Percentiles rank a stretch among this genome's conserved stretches.
These are phyloP conservation scores for Echeveria elegans DNA, from an alignment of 164 flowering plant species.

Conservation along the genomic window DNA sequence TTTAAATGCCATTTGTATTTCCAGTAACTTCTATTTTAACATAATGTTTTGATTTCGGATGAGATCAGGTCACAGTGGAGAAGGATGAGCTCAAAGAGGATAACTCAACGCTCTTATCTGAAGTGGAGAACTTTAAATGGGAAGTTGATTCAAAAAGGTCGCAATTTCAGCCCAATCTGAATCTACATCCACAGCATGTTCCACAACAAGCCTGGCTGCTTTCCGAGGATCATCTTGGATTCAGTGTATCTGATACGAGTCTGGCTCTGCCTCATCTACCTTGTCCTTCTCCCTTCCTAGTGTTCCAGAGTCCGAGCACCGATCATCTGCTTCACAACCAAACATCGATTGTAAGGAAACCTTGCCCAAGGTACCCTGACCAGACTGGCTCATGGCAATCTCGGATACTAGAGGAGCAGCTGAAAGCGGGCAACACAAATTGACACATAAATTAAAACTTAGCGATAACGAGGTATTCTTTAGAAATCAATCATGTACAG, in stretches of 20 bases:
- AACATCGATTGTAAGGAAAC: conserved; percentile 1
- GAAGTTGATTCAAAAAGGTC: conserved; percentile 16
- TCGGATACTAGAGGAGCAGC: conserved; percentile 8
- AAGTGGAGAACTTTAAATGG: conserved; percentile 19
- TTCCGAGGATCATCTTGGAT: conserved; percentile 4
- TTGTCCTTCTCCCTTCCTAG: not conserved
- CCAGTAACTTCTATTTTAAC: not conserved
- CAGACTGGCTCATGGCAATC: not conserved
- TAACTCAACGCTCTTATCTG: conserved; percentile 20
- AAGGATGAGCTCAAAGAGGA: conserved; percentile 35
- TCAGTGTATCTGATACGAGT: not conserved
- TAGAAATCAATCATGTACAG: not conserved
- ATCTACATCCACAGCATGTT: not conserved
- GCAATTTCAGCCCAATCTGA: not conserved
- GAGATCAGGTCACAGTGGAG: conserved; percentile 29
- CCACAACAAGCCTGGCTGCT: not conserved
- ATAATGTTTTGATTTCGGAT: not conserved
- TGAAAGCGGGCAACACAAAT: not conserved
- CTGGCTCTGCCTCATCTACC: not conserved
- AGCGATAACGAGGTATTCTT: not conserved
- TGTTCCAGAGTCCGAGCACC: not conserved
- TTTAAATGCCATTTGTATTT: not conserved
- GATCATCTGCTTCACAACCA: not conserved
- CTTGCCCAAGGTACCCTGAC: conserved; percentile 4
- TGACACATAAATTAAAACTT: not conserved